Percentiles rank a stretch among this genome's conserved stretches.
Conservation (phyloP, 805 yeast genomes). For the Starmerella etchellsii region DNA sequence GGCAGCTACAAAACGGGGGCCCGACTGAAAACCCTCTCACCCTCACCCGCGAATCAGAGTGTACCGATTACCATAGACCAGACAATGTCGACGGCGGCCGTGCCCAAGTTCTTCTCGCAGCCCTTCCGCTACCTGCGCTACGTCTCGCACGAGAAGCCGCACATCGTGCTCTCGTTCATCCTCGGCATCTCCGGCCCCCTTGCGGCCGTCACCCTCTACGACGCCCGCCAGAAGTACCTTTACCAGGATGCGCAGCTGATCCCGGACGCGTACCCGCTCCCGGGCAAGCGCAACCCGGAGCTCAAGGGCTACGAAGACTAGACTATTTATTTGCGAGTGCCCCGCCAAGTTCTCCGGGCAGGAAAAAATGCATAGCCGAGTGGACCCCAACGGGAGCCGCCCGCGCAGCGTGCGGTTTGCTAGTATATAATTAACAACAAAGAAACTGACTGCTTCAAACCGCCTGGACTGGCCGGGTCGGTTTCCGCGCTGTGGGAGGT, state of each 20-base stretch:
- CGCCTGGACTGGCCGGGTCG: too few species aligned
- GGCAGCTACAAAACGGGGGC: neutral
- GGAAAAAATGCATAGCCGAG: too few species aligned
- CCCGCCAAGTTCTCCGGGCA: too few species aligned
- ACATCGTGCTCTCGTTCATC: slow-evolving; percentile 49
- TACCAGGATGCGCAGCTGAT: slow-evolving; percentile 54
- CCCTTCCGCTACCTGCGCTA: slow-evolving; percentile 38
- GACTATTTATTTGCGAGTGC: too few species aligned
- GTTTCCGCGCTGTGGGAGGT: too few species aligned
- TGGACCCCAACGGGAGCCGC: too few species aligned
- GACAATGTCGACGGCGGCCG: slow-evolving; percentile 14
- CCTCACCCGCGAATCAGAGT: neutral
- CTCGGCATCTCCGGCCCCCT: slow-evolving; percentile 60
- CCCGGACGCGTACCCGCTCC: slow-evolving; percentile 38
- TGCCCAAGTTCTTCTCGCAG: slow-evolving; percentile 26
- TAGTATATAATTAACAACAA: too few species aligned
- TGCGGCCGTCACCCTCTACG: slow-evolving; percentile 45
- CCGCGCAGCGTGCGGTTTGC: too few species aligned
- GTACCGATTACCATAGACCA: neutral
- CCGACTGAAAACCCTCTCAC: neutral
- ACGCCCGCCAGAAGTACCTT: slow-evolving; percentile 54
- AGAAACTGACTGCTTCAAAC: too few species aligned
- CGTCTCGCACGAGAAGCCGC: slow-evolving; percentile 66
- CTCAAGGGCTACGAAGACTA: slow-evolving; percentile 29
- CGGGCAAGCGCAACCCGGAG: slow-evolving; percentile 20